Base-by-base conservation (phyloP, 805 yeast genomes). In the Millerozyma acaciae region DNA sequence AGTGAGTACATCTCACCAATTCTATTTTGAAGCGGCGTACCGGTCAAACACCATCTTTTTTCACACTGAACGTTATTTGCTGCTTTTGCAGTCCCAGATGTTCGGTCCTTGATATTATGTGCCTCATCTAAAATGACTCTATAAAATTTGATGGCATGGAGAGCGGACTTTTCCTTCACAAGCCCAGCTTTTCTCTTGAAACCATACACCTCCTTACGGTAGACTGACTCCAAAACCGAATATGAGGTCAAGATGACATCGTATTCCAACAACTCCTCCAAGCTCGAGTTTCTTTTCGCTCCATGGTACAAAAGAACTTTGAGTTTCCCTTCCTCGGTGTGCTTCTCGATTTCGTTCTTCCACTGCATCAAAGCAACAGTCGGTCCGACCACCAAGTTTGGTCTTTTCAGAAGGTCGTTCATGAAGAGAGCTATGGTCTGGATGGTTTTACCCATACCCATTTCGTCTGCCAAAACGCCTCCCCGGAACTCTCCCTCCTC, bases 401-500 rank as follows among this genome's bases (percentile, higher is more conserved):
- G 97, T 8, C 76, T 63, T 44, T 78, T 80, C 0, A 64, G 49
- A 31, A 70, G 53, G 55, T 87, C 94, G 29, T 70, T 57, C 78
- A 89, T 76, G 51, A 93, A 75, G 28, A 93, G 60, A 0, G 94
- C 93, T 40, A 93, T 90, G 23, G 96, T 90, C 60, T 93, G 98
- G 31, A 93, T 89, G 1, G 99, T 93, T 50, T 93, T 93, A 42
- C 99, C 99, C 97, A 93, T 90, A 22, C 99, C 99, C 99, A 93
- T 93, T 60, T 93, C 99, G 65, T 93, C 99, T 4, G 98, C 97
- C 29, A 93, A 65, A 7, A 93, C 81, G 10, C 97, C 98, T 16
- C 98, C 98, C 10, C 74, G 69, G 57, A 83, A 90, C 26, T 68
- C 72, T 16, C 84, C 70, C 15, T 78, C 78, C 51, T 90, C 97